Evolutionary conservation across 441 rosid species (phyloP), one percentile per base, ranked within the genome.

Genomic region (Erodium moschatum): DNA sequence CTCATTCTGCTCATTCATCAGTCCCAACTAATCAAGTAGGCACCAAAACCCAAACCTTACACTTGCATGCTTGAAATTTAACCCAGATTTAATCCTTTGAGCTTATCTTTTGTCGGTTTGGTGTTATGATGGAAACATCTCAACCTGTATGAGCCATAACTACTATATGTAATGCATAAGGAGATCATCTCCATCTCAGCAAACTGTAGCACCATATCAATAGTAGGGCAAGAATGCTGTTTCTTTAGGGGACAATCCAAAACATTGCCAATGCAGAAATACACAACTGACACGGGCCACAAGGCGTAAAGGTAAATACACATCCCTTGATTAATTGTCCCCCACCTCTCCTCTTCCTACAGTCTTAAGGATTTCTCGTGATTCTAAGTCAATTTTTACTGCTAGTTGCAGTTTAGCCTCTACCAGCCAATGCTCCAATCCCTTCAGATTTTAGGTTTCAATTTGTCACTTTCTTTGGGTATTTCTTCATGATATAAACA

Each of bases 261-360:
- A 58, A 11, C 64, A 58, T 58, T 10, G 6, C 64, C 24, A 58
- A 58, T 10, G 0, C 64, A 58, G 29, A 58, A 8, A 58, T 9
- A 40, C 12, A 40, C 46, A 40, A 40, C 11, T 40, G 12, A 10
- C 46, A 40, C 0, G 46, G 46, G 46, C 46, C 46, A 40, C 12
- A 40, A 40, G 12, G 12, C 12, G 46, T 40, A 40, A 40, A 40
- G 46, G 46, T 40, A 40, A 40, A 40, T 40, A 40, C 46, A 7
- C 2, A 0, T 40, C 12, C 46, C 11, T 40, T 40, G 12, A 18
- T 16, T 54, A 58, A 58, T 10, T 58, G 27, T 58, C 6, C 64
- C 64, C 64, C 64, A 58, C 10, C 2, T 40, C 31, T 20, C 12
- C 64, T 58, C 11, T 20, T 58, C 64, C 31, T 58, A 58, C 64